Conservation (phyloP, 495 filamentous ascomycete genomes). For the Cryomyces minteri region DNA sequence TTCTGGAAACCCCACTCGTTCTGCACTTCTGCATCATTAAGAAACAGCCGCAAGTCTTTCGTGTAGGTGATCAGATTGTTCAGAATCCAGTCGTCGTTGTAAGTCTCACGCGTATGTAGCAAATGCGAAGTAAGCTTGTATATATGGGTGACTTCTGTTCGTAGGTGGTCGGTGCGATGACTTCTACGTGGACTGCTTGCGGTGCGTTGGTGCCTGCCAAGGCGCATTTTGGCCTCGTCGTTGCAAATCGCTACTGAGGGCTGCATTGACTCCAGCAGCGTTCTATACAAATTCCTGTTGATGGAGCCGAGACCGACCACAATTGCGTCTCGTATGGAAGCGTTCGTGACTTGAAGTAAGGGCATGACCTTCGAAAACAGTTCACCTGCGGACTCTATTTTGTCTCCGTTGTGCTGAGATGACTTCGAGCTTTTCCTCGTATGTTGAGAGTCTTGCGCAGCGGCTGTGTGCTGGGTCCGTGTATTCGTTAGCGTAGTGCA, state of each 20-base stretch:
- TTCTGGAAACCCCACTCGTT: conserved; percentile 94
- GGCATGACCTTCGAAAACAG: conserved; percentile 86
- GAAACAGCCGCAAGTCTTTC: conserved; percentile 79
- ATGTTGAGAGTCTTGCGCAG: conserved; percentile 46
- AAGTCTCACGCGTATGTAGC: conserved; percentile 57
- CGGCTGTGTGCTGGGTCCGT: conserved; percentile 40
- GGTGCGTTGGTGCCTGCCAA: conserved; percentile 55
- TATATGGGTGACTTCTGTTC: conserved; percentile 89
- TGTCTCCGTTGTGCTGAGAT: conserved; percentile 46
- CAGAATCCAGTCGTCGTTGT: conserved; percentile 82
- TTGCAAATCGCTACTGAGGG: conserved; percentile 64
- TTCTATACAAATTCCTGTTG: conserved; percentile 88
- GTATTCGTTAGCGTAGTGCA: conserved; percentile 87
- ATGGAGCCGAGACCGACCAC: conserved; percentile 85
- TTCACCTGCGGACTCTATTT: conserved; percentile 70
- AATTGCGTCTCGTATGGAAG: conserved; percentile 73
- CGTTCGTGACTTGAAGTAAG: conserved; percentile 55
- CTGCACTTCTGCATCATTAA: conserved; percentile 86
- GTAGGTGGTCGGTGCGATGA: conserved; percentile 62
- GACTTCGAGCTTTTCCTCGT: conserved; percentile 68
- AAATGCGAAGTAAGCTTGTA: conserved; percentile 91
- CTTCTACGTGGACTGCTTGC: conserved; percentile 59
- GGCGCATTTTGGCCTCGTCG: conserved; percentile 71
- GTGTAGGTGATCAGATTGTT: conserved; percentile 78
- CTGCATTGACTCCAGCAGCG: conserved; percentile 76